Percentiles rank a stretch among this genome's conserved stretches.
These are phyloP conservation scores for Verticillium nonalfalfae DNA, from an alignment of 2,329 filamentous ascomycete genomes.

Conservation along the genomic window DNA sequence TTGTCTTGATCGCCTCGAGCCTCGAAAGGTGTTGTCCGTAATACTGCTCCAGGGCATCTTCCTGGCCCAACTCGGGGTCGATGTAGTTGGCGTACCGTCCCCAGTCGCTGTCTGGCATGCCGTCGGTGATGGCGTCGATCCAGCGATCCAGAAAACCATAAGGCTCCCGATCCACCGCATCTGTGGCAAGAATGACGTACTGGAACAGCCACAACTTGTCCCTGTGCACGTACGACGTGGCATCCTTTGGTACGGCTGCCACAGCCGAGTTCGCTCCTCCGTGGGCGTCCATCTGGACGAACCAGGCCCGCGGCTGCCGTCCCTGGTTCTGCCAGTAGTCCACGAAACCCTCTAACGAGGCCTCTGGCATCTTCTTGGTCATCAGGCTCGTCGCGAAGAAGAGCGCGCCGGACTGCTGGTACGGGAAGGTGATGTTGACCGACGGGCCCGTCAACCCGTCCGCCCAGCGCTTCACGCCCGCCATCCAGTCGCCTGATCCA, in stretches of 20 bases:
- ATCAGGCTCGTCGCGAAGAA: constrained; percentile 15
- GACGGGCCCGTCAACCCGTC: background rate
- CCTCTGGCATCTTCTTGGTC: constrained; percentile 16
- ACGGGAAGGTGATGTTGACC: constrained; percentile 3
- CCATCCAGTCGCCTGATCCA: constrained; percentile 15
- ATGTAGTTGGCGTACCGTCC: constrained; percentile 49
- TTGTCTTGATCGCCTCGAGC: constrained; percentile 29
- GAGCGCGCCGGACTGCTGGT: background rate
- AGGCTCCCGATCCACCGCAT: constrained; percentile 17
- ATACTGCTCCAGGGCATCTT: constrained; percentile 41
- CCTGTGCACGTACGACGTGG: constrained; percentile 31
- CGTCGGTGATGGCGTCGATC: constrained; percentile 27
- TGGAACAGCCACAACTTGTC: constrained; percentile 44
- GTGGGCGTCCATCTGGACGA: constrained; percentile 23
- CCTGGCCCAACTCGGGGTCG: constrained; percentile 38
- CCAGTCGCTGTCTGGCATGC: constrained; percentile 28
- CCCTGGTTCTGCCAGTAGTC: constrained; percentile 16
- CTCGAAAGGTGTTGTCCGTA: constrained; percentile 32
- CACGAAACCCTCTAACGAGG: constrained; percentile 15
- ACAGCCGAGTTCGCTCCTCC: constrained; percentile 29
- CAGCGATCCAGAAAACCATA: constrained; percentile 31
- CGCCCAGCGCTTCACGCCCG: constrained; percentile 4
- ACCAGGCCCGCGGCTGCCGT: background rate
- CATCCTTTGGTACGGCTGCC: constrained; percentile 15
- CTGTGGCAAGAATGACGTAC: constrained; percentile 30